phyloP scores from a whole-genome alignment of 495 filamentous ascomycete genomes.

The Trypethelium eluteriae region DNA sequence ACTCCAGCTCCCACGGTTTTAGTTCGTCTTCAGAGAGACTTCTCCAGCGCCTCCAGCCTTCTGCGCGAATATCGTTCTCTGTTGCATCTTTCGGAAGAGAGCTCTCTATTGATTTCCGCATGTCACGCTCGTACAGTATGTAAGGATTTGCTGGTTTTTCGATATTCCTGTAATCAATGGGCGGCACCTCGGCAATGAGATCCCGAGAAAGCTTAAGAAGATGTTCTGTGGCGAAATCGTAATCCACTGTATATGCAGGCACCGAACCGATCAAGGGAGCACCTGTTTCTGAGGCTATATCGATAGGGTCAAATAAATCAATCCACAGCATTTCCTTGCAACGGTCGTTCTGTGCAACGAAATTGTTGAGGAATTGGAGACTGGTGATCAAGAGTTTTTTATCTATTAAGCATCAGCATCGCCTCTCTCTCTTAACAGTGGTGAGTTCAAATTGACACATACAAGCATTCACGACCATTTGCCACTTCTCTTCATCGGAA shows the following conservation, averaged over 20 bases:
- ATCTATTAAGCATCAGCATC: conserved; percentile 38
- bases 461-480: conserved; percentile 52
- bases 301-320: conserved; percentile 58
- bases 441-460: conserved; percentile 9
- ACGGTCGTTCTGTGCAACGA: conserved; percentile 83
- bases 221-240: conserved; percentile 1
- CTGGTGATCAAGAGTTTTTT: conserved; percentile 86
- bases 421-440: conserved; percentile 18
- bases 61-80: conserved; percentile 1
- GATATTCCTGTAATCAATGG: conserved; percentile 1
- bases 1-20: conserved; percentile 5
- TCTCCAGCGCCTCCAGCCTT: conserved; percentile 8
- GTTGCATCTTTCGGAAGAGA: background rate
- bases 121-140: conserved; percentile 4
- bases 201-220: conserved; percentile 8
- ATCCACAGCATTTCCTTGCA: conserved; percentile 89
- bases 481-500: conserved; percentile 59
- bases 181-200: background rate
- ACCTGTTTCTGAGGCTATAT: background rate
- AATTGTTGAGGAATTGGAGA: conserved; percentile 85
- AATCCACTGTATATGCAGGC: background rate
- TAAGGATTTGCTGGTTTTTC: conserved; percentile 1
- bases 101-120: background rate
- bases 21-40: conserved; percentile 3
- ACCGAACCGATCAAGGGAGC: background rate